A percentile compares a stretch with the other conserved stretches of the same genome.
Conservation (phyloP, 2,329 filamentous ascomycete species). For the Pseudocercospora cruenta region DNA sequence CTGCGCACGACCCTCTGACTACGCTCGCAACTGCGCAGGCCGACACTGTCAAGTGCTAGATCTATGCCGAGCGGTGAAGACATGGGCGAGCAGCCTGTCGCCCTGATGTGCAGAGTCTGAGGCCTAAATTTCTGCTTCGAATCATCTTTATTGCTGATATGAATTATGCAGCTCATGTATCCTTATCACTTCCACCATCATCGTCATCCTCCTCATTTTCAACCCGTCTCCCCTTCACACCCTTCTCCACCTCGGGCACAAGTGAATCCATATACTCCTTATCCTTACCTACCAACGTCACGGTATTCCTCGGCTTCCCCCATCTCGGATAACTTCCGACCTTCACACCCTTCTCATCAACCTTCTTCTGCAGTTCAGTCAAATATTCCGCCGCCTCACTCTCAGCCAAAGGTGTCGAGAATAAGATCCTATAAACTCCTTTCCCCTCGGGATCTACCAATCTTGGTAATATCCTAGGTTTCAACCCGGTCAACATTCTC, state of each 20-base stretch:
- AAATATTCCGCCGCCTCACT: slow-evolving; percentile 82
- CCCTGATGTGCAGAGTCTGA: not conserved
- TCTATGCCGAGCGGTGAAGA: too few relatives aligned
- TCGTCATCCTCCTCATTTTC: slow-evolving; percentile 66
- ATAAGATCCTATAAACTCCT: slow-evolving; percentile 75
- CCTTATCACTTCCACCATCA: slow-evolving; percentile 47
- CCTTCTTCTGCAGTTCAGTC: slow-evolving; percentile 74
- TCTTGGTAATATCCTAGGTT: slow-evolving; percentile 69
- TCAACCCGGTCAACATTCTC: slow-evolving; percentile 74
- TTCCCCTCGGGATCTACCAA: slow-evolving; percentile 80
- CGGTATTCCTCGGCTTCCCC: slow-evolving; percentile 84
- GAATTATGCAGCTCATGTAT: slow-evolving; percentile 26
- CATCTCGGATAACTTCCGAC: slow-evolving; percentile 94
- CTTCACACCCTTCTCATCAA: slow-evolving; percentile 78
- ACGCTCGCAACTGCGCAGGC: too few relatives aligned
- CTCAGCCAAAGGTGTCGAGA: slow-evolving; percentile 86
- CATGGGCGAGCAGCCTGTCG: not conserved
- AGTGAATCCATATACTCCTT: slow-evolving; percentile 76
- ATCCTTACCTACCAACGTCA: slow-evolving; percentile 82
- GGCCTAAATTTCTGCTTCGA: not conserved
- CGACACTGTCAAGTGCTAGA: too few relatives aligned
- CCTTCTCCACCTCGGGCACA: slow-evolving; percentile 74
- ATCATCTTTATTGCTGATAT: not conserved
- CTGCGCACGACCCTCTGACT: too few relatives aligned
- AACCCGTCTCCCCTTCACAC: slow-evolving; percentile 74